These are phyloP conservation scores for Dichotomocladium elegans DNA, from an alignment of 371 early-diverging fungal genomes.

Conservation along the genomic window DNA sequence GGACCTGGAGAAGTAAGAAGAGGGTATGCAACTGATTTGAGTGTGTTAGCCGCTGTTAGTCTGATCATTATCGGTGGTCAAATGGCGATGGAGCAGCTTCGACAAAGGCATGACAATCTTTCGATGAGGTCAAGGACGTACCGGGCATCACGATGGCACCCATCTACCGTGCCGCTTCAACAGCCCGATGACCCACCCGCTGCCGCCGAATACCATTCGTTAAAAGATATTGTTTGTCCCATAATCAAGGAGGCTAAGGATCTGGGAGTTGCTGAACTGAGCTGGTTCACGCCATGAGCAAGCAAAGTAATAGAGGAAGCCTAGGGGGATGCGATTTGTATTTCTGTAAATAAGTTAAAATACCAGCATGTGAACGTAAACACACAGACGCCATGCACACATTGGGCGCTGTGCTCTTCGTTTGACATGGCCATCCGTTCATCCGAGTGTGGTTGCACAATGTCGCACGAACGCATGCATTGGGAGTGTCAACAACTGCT, in stretches of 20 bases:
- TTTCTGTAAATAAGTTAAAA: too few relatives aligned
- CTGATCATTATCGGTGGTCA: neutral
- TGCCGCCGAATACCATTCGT: neutral
- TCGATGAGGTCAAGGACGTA: neutral
- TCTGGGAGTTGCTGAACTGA: slow-evolving; percentile 22
- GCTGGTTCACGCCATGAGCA: slow-evolving; percentile 20
- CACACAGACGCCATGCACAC: too few relatives aligned
- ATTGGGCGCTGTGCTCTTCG: too few relatives aligned
- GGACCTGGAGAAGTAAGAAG: too few relatives aligned
- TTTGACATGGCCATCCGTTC: too few relatives aligned
- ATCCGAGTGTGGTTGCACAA: neutral
- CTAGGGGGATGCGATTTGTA: too few relatives aligned
- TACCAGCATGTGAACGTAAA: too few relatives aligned
- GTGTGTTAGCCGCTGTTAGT: too few relatives aligned
- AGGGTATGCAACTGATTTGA: too few relatives aligned
- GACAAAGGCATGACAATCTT: neutral
- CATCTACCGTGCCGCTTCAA: neutral
- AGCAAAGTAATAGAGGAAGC: too few relatives aligned
- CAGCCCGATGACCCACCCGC: neutral
- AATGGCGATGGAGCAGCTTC: neutral
- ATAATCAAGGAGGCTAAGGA: slow-evolving; percentile 30
- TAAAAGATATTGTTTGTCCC: slow-evolving; percentile 18
- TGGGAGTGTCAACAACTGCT: neutral
- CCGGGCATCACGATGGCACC: neutral
- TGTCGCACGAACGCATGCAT: neutral